Percentiles rank a stretch among this genome's conserved stretches.
phyloP scores from a whole-genome alignment of 2,329 filamentous ascomycete genomes.

The Metarhizium sp. region DNA sequence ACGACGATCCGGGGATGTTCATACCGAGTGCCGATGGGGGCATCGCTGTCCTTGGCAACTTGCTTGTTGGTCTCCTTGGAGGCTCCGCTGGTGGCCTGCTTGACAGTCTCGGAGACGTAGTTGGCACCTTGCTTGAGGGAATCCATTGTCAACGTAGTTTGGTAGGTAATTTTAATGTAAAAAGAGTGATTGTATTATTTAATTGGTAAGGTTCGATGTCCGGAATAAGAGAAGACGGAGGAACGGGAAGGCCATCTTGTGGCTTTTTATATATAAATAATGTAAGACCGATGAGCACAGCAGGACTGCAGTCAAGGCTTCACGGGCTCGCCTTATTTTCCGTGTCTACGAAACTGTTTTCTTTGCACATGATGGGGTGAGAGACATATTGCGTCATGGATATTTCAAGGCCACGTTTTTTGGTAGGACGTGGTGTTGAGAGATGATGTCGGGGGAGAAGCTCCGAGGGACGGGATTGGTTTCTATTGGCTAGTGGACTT shows the following conservation, averaged over 20 bases:
- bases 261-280: conserved; percentile 9
- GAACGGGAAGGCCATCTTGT: background rate
- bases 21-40: conserved; percentile 42
- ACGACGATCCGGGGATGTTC: conserved; percentile 4
- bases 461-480: no score
- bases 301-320: background rate
- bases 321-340: background rate
- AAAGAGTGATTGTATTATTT: background rate
- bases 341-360: background rate
- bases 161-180: conserved; percentile 2
- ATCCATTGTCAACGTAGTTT: conserved; percentile 31
- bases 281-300: background rate
- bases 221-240: background rate
- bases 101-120: conserved; percentile 54
- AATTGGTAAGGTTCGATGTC: conserved; percentile 3
- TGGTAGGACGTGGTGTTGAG: no score
- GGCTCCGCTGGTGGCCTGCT: conserved; percentile 44
- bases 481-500: no score
- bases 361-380: background rate
- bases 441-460: no score
- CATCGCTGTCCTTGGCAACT: conserved; percentile 53
- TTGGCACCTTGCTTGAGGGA: conserved; percentile 53
- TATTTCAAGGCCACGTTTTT: background rate
- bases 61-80: conserved; percentile 64
- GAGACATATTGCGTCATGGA: background rate